phyloP scores from a whole-genome alignment of 257 asterid genomes.

The Solanum sejunctum region DNA sequence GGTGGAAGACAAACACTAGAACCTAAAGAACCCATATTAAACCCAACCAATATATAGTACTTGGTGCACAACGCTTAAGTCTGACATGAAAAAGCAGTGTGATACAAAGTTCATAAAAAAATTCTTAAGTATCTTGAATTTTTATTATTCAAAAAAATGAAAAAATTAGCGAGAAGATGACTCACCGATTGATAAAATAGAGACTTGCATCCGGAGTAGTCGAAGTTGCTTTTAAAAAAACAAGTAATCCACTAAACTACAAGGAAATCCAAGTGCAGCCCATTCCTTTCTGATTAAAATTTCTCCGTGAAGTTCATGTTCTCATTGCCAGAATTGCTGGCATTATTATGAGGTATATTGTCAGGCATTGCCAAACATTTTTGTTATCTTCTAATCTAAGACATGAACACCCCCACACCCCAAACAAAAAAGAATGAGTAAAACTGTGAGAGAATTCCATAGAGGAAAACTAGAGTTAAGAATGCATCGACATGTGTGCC shows the following conservation, averaged over 20 bases:
- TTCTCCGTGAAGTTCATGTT: background rate
- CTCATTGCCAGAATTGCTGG: background rate
- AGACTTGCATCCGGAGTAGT: no score
- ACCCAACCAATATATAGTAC: background rate
- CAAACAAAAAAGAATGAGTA: background rate
- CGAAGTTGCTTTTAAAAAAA: no score
- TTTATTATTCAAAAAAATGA: no score
- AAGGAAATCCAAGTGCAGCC: background rate
- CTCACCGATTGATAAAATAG: no score
- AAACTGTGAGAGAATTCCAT: background rate
- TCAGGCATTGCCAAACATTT: background rate
- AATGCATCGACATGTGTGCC: background rate
- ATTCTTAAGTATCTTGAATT: no score
- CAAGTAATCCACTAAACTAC: background rate
- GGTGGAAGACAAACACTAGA: background rate
- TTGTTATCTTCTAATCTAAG: background rate
- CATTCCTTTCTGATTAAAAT: background rate
- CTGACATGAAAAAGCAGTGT: no score
- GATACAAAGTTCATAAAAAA: no score
- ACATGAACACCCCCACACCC: background rate
- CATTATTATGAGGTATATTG: background rate
- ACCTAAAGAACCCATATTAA: background rate
- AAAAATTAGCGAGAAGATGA: no score
- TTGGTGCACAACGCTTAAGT: no score
- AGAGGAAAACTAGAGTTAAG: background rate